These are phyloP conservation scores for Neoarthrinium moseri DNA, from an alignment of 2,329 filamentous ascomycete genomes.

Conservation along the genomic window DNA sequence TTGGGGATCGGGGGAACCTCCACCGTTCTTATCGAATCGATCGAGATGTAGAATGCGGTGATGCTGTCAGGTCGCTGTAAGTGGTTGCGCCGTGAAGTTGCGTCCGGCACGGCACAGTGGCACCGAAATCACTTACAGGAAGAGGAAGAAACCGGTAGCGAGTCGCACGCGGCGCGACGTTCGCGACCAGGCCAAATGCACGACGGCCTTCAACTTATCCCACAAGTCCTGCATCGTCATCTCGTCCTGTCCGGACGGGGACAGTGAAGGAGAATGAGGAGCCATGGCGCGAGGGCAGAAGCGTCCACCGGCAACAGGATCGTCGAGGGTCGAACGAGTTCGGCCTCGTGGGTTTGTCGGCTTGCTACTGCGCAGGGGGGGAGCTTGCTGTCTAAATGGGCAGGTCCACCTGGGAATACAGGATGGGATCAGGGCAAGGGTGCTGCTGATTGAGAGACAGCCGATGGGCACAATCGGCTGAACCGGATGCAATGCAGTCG, in stretches of 20 bases:
- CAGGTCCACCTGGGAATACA: neutral
- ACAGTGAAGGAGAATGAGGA: slow-evolving; percentile 9
- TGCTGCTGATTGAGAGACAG: neutral
- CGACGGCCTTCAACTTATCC: slow-evolving; percentile 19
- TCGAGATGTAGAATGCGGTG: slow-evolving; percentile 9
- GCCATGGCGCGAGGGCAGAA: neutral
- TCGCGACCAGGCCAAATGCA: slow-evolving; percentile 27
- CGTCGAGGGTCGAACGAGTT: too few relatives aligned
- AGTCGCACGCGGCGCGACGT: slow-evolving; percentile 33
- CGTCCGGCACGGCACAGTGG: too few relatives aligned
- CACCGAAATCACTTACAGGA: slow-evolving; percentile 28
- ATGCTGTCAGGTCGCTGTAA: slow-evolving; percentile 2
- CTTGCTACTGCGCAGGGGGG: too few relatives aligned
- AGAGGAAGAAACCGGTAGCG: slow-evolving; percentile 24
- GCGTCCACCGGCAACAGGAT: slow-evolving; percentile 11
- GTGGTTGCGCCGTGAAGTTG: too few relatives aligned
- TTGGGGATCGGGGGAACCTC: slow-evolving; percentile 11
- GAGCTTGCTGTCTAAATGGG: neutral
- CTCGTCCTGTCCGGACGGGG: slow-evolving; percentile 11
- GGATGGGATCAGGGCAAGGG: neutral
- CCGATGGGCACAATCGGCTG: neutral
- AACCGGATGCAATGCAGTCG: neutral
- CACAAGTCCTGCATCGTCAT: slow-evolving; percentile 18
- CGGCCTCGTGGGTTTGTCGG: too few relatives aligned
- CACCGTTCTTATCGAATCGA: slow-evolving; percentile 9